These are phyloP conservation scores for Prunus dulcis DNA, from an alignment of 306 rosid species.

Conservation along the genomic window DNA sequence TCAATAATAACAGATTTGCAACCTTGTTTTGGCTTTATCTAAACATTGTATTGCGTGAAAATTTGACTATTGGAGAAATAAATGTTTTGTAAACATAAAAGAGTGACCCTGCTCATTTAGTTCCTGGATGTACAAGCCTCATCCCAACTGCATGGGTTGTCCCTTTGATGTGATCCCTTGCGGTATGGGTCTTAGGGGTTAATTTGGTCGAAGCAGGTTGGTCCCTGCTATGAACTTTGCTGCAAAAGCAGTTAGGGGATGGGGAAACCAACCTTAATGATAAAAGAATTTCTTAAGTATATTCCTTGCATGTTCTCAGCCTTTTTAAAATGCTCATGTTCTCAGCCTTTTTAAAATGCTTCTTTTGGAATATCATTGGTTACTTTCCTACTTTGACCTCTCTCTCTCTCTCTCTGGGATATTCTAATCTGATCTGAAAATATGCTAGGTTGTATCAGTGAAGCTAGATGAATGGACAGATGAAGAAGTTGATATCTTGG, in stretches of 20 bases:
- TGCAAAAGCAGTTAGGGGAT: not conserved
- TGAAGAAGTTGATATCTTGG: slow-evolving; percentile 67
- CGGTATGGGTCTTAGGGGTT: not conserved
- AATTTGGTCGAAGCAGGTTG: not conserved
- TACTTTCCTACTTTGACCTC: not conserved
- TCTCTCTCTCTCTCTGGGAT: not conserved
- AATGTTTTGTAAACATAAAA: not conserved
- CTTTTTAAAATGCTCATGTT: not conserved
- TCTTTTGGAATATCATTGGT: not conserved
- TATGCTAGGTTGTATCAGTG: slow-evolving; percentile 73
- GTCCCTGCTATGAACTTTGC: not conserved
- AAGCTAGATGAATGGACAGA: slow-evolving; percentile 90
- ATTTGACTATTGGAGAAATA: not conserved
- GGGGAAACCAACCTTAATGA: not conserved
- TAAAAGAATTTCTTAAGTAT: not conserved
- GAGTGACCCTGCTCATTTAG: not conserved
- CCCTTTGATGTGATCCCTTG: not conserved
- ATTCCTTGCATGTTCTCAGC: not conserved
- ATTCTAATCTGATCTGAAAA: slow-evolving; percentile 17
- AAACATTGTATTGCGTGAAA: not conserved
- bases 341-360: not conserved
- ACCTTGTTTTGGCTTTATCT: not conserved
- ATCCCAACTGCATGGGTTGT: not conserved
- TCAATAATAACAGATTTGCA: not conserved
- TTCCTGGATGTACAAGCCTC: not conserved